Percentiles rank a stretch among this genome's conserved stretches.
Evolutionary conservation across 1,139 yeast genomes (phyloP).

Genomic region (Pichia inconspicua): DNA sequence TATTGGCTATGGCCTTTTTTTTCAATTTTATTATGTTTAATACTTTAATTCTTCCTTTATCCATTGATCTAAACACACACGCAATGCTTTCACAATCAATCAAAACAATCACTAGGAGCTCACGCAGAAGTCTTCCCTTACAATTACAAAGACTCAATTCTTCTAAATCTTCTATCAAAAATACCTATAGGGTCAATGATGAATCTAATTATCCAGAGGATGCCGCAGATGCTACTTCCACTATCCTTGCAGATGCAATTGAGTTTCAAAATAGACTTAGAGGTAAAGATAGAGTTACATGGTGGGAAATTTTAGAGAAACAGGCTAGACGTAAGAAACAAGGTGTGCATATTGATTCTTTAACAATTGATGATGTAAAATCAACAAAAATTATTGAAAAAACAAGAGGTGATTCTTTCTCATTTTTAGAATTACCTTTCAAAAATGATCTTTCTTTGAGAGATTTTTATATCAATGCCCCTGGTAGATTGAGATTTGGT

Average conservation of each 20-base stretch:
- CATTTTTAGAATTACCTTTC: slow-evolving; percentile 69
- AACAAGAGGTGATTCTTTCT: slow-evolving; percentile 69
- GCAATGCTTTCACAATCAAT: not conserved
- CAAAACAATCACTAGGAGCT: not conserved
- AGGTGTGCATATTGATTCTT: slow-evolving; percentile 65
- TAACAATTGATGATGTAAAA: slow-evolving; percentile 63
- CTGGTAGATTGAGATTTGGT: slow-evolving; percentile 83
- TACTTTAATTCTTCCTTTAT: not conserved
- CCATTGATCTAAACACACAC: not conserved
- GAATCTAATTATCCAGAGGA: slow-evolving; percentile 34
- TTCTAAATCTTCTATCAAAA: not conserved
- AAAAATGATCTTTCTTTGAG: slow-evolving; percentile 76
- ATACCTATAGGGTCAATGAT: slow-evolving; percentile 22
- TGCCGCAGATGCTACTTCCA: slow-evolving; percentile 65
- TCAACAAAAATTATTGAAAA: slow-evolving; percentile 65
- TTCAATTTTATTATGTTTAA: not conserved
- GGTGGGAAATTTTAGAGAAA: slow-evolving; percentile 79
- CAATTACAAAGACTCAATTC: slow-evolving; percentile 2
- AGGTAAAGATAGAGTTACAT: slow-evolving; percentile 53
- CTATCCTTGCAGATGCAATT: slow-evolving; percentile 47
- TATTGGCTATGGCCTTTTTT: too few relatives aligned
- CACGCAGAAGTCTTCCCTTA: not conserved
- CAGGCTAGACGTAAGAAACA: slow-evolving; percentile 60
- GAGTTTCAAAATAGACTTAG: slow-evolving; percentile 31
- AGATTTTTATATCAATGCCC: slow-evolving; percentile 82